A percentile compares a stretch with the other conserved stretches of the same genome.
Evolutionary conservation across 495 filamentous ascomycete species (phyloP).

Genomic region (Zalerion maritima): DNA sequence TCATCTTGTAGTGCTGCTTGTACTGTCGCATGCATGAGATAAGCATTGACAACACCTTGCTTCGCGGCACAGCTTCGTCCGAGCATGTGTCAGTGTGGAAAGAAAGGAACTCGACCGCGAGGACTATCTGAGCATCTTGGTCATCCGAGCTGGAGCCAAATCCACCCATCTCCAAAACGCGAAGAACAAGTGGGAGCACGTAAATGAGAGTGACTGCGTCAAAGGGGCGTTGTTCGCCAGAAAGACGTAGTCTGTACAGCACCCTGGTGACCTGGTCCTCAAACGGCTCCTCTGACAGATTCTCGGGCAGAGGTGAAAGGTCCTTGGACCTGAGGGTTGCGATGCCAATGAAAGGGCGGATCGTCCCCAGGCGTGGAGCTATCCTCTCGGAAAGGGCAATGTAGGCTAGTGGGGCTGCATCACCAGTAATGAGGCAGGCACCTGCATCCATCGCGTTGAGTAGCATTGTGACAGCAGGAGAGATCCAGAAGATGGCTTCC

Average conservation of each 20-base stretch:
- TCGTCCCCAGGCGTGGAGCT: conserved; percentile 56
- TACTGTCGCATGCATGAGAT: conserved; percentile 77
- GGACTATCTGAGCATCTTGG: conserved; percentile 70
- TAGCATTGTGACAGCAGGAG: conserved; percentile 53
- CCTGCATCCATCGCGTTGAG: conserved; percentile 61
- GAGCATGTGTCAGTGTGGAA: conserved; percentile 68
- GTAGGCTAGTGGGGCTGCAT: conserved; percentile 64
- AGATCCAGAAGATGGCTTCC: conserved; percentile 76
- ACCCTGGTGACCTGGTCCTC: conserved; percentile 79
- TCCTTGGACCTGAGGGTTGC: conserved; percentile 70
- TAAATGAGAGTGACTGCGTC: conserved; percentile 77
- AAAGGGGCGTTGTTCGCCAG: conserved; percentile 82
- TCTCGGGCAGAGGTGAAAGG: conserved; percentile 51
- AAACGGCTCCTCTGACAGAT: conserved; percentile 61
- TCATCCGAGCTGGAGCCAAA: conserved; percentile 61
- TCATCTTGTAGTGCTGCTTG: conserved; percentile 79
- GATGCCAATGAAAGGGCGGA: conserved; percentile 70
- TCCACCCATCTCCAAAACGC: conserved; percentile 62
- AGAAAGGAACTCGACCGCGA: conserved; percentile 79
- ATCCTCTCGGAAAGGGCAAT: conserved; percentile 60
- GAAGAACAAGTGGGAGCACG: conserved; percentile 63
- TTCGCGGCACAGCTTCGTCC: conserved; percentile 59
- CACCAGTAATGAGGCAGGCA: conserved; percentile 64
- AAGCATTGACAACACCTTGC: conserved; percentile 51
- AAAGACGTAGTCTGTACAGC: conserved; percentile 77